Evolutionary conservation across 208 protist species (phyloP).

Genomic region (Leishmania mexicana): DNA sequence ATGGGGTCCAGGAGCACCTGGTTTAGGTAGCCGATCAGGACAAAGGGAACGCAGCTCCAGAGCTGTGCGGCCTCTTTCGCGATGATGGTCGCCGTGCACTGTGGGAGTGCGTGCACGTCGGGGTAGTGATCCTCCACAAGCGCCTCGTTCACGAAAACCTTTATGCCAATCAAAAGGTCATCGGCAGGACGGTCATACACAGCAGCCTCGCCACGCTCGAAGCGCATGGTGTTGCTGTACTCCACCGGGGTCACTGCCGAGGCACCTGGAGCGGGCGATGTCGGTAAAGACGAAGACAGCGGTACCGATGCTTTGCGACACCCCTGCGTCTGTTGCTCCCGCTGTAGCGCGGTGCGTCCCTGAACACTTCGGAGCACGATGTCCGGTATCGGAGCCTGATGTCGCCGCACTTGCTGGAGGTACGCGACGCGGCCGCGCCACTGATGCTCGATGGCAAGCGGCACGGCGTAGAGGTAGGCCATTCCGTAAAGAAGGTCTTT

Average conservation of each 20-base stretch:
- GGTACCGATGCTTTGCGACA: neutral
- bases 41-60: slow-evolving; percentile 72
- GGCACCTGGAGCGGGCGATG: neutral
- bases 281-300: neutral
- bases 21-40: slow-evolving; percentile 70
- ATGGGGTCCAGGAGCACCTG: slow-evolving; percentile 56
- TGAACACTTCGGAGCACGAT: slow-evolving; percentile 24
- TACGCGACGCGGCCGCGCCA: slow-evolving; percentile 68
- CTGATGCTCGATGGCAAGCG: slow-evolving; percentile 74
- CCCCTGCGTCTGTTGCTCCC: neutral
- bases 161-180: slow-evolving; percentile 66
- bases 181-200: slow-evolving; percentile 62
- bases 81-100: slow-evolving; percentile 69
- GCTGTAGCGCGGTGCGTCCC: slow-evolving; percentile 1
- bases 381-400: slow-evolving; percentile 24
- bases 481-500: slow-evolving; percentile 74
- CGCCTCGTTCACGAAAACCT: slow-evolving; percentile 62
- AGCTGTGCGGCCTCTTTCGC: slow-evolving; percentile 55
- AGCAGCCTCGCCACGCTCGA: slow-evolving; percentile 35
- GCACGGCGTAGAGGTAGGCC: slow-evolving; percentile 68
- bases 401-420: slow-evolving; percentile 37
- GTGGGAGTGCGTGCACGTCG: slow-evolving; percentile 38
- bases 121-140: slow-evolving; percentile 79
- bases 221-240: slow-evolving; percentile 20
- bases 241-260: neutral